phyloP scores from a whole-genome alignment of 225 moss, liverwort and hornwort genomes.

The Pseudoscleropodium purum region DNA sequence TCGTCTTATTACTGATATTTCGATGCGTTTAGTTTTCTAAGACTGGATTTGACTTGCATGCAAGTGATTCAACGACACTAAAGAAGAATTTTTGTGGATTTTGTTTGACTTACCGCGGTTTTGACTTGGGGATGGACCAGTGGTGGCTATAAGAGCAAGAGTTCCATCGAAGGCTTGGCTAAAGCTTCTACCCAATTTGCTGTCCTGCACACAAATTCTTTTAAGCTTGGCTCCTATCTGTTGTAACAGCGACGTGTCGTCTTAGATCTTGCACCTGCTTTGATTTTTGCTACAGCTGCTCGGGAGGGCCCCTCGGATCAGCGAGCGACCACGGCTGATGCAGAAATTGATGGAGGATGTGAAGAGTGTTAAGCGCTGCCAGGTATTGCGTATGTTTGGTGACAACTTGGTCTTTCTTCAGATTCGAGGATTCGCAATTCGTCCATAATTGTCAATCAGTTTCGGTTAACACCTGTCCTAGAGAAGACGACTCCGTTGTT shows the following conservation, averaged over 20 bases:
- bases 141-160: not conserved
- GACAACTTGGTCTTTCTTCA: not conserved
- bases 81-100: not conserved
- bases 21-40: not conserved
- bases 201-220: not conserved
- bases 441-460: not conserved
- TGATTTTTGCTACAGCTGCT: not conserved
- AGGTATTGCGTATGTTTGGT: not conserved
- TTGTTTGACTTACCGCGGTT: conserved; percentile 1
- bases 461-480: not conserved
- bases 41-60: not conserved
- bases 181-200: not conserved
- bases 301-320: not conserved
- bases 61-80: not conserved
- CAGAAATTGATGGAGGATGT: conserved; percentile 9
- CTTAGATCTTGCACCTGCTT: not conserved
- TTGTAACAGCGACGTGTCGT: not conserved
- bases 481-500: not conserved
- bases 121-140: conserved; percentile 1
- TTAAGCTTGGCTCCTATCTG: not conserved
- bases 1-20: not conserved
- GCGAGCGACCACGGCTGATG: not conserved
- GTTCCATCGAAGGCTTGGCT: not conserved
- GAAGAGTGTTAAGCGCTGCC: not conserved
- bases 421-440: not conserved